These are phyloP conservation scores for Prunus yedoensis DNA, from an alignment of 331 rosid genomes.

Conservation along the genomic window DNA sequence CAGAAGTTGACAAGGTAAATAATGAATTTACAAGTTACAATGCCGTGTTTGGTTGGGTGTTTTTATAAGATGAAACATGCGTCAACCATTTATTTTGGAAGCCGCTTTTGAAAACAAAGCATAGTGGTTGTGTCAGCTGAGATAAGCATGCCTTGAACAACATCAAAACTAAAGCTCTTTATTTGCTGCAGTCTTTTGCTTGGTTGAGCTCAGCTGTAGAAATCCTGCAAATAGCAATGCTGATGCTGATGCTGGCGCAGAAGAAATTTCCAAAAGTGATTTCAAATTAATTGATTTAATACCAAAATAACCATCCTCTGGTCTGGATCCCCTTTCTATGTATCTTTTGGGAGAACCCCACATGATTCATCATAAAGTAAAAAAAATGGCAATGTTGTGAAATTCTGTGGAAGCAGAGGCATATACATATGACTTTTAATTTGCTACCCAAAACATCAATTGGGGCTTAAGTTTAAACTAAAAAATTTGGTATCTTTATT, in stretches of 20 bases:
- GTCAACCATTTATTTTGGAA: constrained; percentile 37
- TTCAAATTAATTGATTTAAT: not conserved
- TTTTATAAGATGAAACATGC: not conserved
- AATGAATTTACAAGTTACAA: constrained; percentile 32
- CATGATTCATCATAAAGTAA: constrained; percentile 8
- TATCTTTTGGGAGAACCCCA: constrained; percentile 6
- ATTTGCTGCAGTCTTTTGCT: constrained; percentile 41
- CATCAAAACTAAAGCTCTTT: constrained; percentile 26
- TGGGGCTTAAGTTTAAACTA: not conserved
- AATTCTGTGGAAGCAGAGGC: constrained; percentile 12
- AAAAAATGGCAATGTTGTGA: constrained; percentile 20
- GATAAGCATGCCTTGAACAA: constrained; percentile 48
- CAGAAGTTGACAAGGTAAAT: constrained; percentile 16
- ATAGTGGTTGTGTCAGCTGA: constrained; percentile 70
- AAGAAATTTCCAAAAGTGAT: not conserved
- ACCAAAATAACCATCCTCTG: constrained; percentile 5
- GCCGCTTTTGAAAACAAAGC: constrained; percentile 49
- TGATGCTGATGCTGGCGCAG: not conserved
- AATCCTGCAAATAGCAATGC: not conserved
- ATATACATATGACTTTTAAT: constrained; percentile 1
- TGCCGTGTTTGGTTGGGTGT: not conserved
- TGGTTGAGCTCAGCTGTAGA: constrained; percentile 25
- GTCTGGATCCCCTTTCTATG: not conserved
- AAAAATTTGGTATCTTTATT: not conserved
- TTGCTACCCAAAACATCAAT: not conserved